A percentile compares a stretch with the other conserved stretches of the same genome.
Conservation (phyloP, 2,329 filamentous ascomycete genomes). For the Fonsecaea erecta region DNA sequence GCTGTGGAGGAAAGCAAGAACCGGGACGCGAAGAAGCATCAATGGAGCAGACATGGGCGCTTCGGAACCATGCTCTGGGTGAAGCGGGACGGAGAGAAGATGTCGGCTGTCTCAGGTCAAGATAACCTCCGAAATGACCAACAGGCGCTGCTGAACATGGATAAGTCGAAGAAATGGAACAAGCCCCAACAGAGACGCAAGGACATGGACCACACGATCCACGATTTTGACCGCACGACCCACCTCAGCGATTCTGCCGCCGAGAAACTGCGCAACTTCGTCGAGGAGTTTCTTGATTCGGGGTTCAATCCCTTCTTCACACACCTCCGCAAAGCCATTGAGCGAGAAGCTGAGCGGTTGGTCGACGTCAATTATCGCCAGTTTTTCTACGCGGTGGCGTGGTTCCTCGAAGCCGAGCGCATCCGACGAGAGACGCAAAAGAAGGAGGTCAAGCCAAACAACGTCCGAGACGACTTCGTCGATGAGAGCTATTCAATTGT, state of each 20-base stretch:
- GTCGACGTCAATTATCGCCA: slow-evolving; percentile 77
- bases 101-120: slow-evolving; percentile 86
- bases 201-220: slow-evolving; percentile 62
- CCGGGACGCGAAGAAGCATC: slow-evolving; percentile 73
- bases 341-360: slow-evolving; percentile 83
- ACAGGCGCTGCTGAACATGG: slow-evolving; percentile 82
- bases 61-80: slow-evolving; percentile 99
- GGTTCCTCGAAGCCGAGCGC: slow-evolving; percentile 89
- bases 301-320: slow-evolving; percentile 91
- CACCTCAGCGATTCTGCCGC: slow-evolving; percentile 74
- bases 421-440: slow-evolving; percentile 68
- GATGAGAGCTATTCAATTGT: slow-evolving; percentile 82
- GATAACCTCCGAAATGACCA: slow-evolving; percentile 76
- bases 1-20: slow-evolving; percentile 84
- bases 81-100: slow-evolving; percentile 80
- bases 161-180: slow-evolving; percentile 86
- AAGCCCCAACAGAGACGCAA: slow-evolving; percentile 70
- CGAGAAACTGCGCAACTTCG: slow-evolving; percentile 77
- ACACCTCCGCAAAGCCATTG: slow-evolving; percentile 84
- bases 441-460: slow-evolving; percentile 55
- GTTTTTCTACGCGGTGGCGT: slow-evolving; percentile 89
- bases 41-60: slow-evolving; percentile 84
- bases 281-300: slow-evolving; percentile 91
- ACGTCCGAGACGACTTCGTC: slow-evolving; percentile 58
- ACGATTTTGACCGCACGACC: slow-evolving; percentile 76